phyloP scores from a whole-genome alignment of 2,329 filamentous ascomycete genomes.

The Arthrobotrys megalospora region DNA sequence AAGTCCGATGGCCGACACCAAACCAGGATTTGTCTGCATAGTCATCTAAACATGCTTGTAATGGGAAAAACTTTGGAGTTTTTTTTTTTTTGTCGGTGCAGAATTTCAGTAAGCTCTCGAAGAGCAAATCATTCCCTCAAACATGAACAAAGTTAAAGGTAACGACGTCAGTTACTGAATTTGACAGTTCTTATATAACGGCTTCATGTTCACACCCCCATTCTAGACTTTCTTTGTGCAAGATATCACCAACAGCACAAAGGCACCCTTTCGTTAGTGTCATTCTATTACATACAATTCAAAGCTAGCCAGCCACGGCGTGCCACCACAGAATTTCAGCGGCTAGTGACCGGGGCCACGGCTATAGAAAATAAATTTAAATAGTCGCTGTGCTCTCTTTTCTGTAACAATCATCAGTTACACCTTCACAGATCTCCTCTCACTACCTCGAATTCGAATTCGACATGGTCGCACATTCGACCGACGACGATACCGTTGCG shows the following conservation, averaged over 20 bases:
- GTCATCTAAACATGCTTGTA: background rate
- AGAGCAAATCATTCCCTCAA: slow-evolving; percentile 20
- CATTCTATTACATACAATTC: background rate
- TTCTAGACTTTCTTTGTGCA: slow-evolving; percentile 5
- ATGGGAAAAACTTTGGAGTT: slow-evolving; percentile 18
- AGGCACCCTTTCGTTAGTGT: background rate
- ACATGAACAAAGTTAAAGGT: slow-evolving; percentile 5
- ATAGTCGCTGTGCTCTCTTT: slow-evolving; percentile 3
- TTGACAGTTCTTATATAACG: slow-evolving; percentile 1
- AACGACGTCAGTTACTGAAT: slow-evolving; percentile 13
- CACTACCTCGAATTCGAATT: background rate
- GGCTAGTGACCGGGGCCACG: slow-evolving; percentile 9
- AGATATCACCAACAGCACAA: slow-evolving; percentile 21
- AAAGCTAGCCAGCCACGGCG: slow-evolving; percentile 1
- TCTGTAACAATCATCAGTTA: slow-evolving; percentile 6
- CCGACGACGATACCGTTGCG: slow-evolving; percentile 57
- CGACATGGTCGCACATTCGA: slow-evolving; percentile 51
- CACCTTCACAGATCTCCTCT: background rate
- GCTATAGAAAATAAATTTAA: background rate
- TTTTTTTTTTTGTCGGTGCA: slow-evolving; percentile 16
- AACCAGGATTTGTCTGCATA: background rate
- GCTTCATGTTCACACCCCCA: background rate
- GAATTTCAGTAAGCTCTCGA: background rate
- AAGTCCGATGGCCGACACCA: slow-evolving; percentile 43
- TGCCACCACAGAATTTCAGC: slow-evolving; percentile 13